Evolutionary conservation across 352 stramenopile species (phyloP).

Genomic region (Phytopythium aichiense): DNA sequence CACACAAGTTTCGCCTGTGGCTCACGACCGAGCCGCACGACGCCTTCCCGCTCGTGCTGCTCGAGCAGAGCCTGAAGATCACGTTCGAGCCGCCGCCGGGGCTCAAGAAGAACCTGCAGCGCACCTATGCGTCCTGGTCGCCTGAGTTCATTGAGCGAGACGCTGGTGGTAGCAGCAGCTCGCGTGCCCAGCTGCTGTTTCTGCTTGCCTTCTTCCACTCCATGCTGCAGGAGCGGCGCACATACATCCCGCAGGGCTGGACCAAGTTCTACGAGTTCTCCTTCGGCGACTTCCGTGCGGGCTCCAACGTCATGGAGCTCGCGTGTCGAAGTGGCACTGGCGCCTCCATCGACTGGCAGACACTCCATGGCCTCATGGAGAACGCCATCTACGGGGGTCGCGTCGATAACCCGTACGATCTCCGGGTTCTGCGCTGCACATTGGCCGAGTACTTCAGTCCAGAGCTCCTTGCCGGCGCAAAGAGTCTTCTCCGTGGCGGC

Average conservation of each 20-base stretch:
- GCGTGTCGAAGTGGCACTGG: slow-evolving; percentile 33
- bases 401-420: slow-evolving; percentile 92
- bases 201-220: slow-evolving; percentile 91
- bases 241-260: slow-evolving; percentile 95
- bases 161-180: slow-evolving; percentile 10
- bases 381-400: slow-evolving; percentile 94
- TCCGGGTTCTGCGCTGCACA: slow-evolving; percentile 88
- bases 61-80: slow-evolving; percentile 93
- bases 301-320: slow-evolving; percentile 87
- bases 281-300: slow-evolving; percentile 91
- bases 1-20: slow-evolving; percentile 93
- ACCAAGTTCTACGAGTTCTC: slow-evolving; percentile 97
- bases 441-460: slow-evolving; percentile 84
- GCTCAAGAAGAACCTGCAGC: slow-evolving; percentile 95
- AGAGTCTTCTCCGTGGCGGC: slow-evolving; percentile 41
- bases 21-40: slow-evolving; percentile 92
- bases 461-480: slow-evolving; percentile 69
- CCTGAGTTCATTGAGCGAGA: slow-evolving; percentile 62
- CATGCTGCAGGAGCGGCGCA: slow-evolving; percentile 79
- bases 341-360: slow-evolving; percentile 80
- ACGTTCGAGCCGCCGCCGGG: slow-evolving; percentile 94
- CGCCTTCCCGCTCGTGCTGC: slow-evolving; percentile 87
- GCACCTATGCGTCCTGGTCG: slow-evolving; percentile 88
- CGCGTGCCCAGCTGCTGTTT: slow-evolving; percentile 79
- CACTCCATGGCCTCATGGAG: slow-evolving; percentile 94